A percentile compares a stretch with the other conserved stretches of the same genome.
Conservation (phyloP, 805 yeast genomes). For the Nakazawaea populi region DNA sequence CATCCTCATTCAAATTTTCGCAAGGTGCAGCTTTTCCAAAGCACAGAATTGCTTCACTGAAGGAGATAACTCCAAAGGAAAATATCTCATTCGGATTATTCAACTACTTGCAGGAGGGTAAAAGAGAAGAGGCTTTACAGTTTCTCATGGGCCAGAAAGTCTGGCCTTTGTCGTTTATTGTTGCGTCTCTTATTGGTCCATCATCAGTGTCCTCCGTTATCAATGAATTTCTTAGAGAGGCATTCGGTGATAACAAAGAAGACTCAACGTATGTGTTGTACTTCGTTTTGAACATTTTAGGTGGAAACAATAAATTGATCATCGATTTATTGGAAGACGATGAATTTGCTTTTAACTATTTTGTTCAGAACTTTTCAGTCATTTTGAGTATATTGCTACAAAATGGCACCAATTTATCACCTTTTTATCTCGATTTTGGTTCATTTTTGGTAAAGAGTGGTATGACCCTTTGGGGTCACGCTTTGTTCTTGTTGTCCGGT, state of each 20-base stretch:
- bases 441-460: slow-evolving; percentile 33
- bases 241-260: slow-evolving; percentile 33
- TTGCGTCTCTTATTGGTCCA: slow-evolving; percentile 62
- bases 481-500: slow-evolving; percentile 42
- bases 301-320: slow-evolving; percentile 53
- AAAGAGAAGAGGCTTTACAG: slow-evolving; percentile 59
- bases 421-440: slow-evolving; percentile 46
- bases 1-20: not conserved
- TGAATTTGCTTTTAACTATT: slow-evolving; percentile 5
- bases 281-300: slow-evolving; percentile 53
- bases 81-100: not conserved
- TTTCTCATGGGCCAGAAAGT: slow-evolving; percentile 57
- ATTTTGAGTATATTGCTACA: slow-evolving; percentile 1
- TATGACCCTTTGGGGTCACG: slow-evolving; percentile 30
- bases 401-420: not conserved
- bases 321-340: slow-evolving; percentile 41
- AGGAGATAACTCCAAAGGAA: not conserved
- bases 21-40: not conserved
- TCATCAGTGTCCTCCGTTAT: slow-evolving; percentile 55
- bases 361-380: not conserved
- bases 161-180: slow-evolving; percentile 71
- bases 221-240: slow-evolving; percentile 47
- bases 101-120: slow-evolving; percentile 50
- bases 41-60: not conserved
- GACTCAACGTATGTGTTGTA: slow-evolving; percentile 38